Conservation (phyloP, 2,329 filamentous ascomycete species). For the Stemphylium beticola region DNA sequence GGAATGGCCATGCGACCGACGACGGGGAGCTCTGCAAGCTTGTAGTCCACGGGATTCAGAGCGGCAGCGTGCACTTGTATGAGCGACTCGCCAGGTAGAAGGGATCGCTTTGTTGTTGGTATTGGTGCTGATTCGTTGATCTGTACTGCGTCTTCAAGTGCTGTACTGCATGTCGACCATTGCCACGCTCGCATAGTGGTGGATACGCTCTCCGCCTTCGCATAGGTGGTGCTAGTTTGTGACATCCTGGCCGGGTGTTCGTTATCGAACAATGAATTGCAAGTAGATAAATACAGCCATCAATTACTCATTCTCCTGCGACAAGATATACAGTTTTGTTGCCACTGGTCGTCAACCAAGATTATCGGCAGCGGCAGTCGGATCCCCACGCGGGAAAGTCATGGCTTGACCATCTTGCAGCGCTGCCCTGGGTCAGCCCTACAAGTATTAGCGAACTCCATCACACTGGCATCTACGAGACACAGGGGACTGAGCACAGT, state of each 20-base stretch:
- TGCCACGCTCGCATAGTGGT: constrained; percentile 35
- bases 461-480: not conserved
- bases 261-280: not conserved
- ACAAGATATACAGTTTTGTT: constrained; percentile 2
- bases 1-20: constrained; percentile 25
- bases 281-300: not conserved
- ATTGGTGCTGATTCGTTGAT: constrained; percentile 14
- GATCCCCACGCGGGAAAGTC: constrained; percentile 15
- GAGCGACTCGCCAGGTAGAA: constrained; percentile 18
- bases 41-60: constrained; percentile 35
- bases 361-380: not conserved
- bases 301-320: not conserved
- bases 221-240: not conserved
- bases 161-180: constrained; percentile 19
- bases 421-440: not conserved
- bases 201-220: constrained; percentile 10
- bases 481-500: rapidly evolving
- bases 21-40: constrained; percentile 26
- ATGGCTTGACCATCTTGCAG: not conserved
- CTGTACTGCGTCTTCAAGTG: constrained; percentile 20
- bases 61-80: constrained; percentile 26
- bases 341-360: constrained; percentile 4
- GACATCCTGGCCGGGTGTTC: not conserved
- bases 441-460: too few relatives aligned
- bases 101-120: constrained; percentile 4